These are phyloP conservation scores for Picochlorum sp. DNA, from an alignment of 139 green algal genomes.

Conservation along the genomic window DNA sequence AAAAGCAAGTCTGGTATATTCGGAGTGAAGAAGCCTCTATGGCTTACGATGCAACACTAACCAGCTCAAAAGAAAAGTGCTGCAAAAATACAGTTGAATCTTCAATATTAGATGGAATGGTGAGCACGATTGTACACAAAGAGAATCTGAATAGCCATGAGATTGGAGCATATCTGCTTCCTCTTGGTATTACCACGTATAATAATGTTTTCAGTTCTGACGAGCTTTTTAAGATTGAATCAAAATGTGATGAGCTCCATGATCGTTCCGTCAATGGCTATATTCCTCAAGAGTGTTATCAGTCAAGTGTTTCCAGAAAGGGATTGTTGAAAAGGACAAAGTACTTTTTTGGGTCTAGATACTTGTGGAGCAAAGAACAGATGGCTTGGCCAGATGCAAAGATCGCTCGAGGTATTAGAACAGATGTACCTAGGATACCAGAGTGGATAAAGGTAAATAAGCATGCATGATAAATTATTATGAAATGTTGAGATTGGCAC, in stretches of 20 bases:
- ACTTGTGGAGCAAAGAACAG: constrained; percentile 63
- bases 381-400: constrained; percentile 15
- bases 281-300: constrained; percentile 40
- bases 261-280: neutral
- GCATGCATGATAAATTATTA: neutral
- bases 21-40: neutral
- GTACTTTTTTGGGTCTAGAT: constrained; percentile 60
- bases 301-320: constrained; percentile 20
- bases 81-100: too few species aligned
- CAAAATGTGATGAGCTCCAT: constrained; percentile 22
- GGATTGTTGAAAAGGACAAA: constrained; percentile 52
- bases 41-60: neutral
- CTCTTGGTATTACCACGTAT: constrained; percentile 54
- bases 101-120: neutral
- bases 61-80: too few species aligned
- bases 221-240: constrained; percentile 44
- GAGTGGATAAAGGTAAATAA: constrained; percentile 32
- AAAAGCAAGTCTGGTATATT: neutral
- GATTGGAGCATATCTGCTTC: constrained; percentile 11
- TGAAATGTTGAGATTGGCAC: neutral
- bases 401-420: constrained; percentile 38
- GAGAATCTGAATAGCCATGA: neutral
- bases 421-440: constrained; percentile 42
- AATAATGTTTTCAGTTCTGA: constrained; percentile 14
- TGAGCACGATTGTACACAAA: neutral